phyloP scores from a whole-genome alignment of 805 yeast species.

The Teunomyces lycoperdinae region DNA sequence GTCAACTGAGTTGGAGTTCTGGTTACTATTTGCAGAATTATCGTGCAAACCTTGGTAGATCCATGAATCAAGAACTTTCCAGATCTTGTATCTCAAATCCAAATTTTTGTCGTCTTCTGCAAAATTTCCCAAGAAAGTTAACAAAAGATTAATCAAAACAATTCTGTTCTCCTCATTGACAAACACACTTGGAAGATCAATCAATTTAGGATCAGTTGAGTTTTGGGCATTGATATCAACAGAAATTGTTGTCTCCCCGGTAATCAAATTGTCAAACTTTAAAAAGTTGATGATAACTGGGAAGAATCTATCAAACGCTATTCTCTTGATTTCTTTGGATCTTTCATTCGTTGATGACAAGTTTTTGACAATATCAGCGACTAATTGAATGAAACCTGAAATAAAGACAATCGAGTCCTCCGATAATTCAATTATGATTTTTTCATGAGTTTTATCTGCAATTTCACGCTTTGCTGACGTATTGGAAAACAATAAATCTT shows the following conservation, averaged over 20 bases:
- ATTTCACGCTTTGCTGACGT: slow-evolving; percentile 12
- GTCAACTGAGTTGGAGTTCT: slow-evolving; percentile 1
- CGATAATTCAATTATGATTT: slow-evolving; percentile 51
- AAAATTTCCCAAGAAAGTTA: slow-evolving; percentile 52
- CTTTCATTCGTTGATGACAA: slow-evolving; percentile 20
- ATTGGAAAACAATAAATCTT: slow-evolving; percentile 27
- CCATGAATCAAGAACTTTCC: slow-evolving; percentile 74
- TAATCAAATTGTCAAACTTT: slow-evolving; percentile 38
- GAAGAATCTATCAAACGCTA: slow-evolving; percentile 30
- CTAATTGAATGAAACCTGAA: slow-evolving; percentile 68
- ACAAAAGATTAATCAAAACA: slow-evolving; percentile 31
- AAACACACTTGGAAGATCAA: slow-evolving; percentile 19
- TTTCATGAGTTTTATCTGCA: slow-evolving; percentile 32
- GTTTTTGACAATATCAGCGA: slow-evolving; percentile 39
- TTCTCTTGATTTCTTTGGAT: slow-evolving; percentile 22
- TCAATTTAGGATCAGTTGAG: slow-evolving; percentile 11
- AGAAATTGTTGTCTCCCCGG: slow-evolving; percentile 11
- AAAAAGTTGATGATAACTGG: slow-evolving; percentile 35
- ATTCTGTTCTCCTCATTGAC: slow-evolving; percentile 37
- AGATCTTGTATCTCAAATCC: slow-evolving; percentile 46
- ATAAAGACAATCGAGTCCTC: slow-evolving; percentile 78
- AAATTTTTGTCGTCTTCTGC: slow-evolving; percentile 40
- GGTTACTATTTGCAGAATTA: neutral
- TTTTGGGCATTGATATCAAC: slow-evolving; percentile 10
- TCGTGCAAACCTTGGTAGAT: slow-evolving; percentile 41